Conservation (phyloP, 2,329 filamentous ascomycete species). For the Metarhizium humberi region DNA sequence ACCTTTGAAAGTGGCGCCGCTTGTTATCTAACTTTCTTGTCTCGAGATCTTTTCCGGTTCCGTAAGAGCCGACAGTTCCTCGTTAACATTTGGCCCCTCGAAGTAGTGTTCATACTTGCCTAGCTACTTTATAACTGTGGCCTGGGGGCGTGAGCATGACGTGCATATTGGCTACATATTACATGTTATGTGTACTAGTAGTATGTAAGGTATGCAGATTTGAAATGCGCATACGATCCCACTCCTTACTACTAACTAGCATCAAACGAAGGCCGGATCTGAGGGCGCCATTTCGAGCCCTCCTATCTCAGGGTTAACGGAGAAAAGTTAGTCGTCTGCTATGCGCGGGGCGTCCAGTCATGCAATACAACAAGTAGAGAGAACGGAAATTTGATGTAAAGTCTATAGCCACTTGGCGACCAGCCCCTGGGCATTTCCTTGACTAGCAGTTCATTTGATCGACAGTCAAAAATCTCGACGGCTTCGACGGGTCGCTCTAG, state of each 20-base stretch:
- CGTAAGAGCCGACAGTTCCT: not conserved
- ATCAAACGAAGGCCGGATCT: no score
- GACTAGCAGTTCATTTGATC: not conserved
- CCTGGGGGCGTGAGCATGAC: slow-evolving; percentile 3
- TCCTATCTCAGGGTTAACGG: not conserved
- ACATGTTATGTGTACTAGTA: not conserved
- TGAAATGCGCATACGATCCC: not conserved
- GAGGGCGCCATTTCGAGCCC: not conserved
- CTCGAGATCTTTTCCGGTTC: no score
- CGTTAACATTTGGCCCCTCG: not conserved
- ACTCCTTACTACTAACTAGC: not conserved
- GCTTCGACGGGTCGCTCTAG: slow-evolving; percentile 5
- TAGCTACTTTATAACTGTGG: not conserved
- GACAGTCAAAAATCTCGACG: not conserved
- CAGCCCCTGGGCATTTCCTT: not conserved
- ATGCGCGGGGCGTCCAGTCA: no score
- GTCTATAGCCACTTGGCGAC: not conserved
- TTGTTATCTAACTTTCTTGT: not conserved
- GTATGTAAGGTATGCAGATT: not conserved
- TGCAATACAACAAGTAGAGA: no score
- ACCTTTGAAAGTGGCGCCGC: no score
- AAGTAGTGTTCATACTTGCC: not conserved
- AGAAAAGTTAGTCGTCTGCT: no score
- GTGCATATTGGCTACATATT: slow-evolving; percentile 3
- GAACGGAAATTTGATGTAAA: not conserved